These are phyloP conservation scores for Pachyrhizus erosus DNA, from an alignment of 306 rosid genomes.

Conservation along the genomic window DNA sequence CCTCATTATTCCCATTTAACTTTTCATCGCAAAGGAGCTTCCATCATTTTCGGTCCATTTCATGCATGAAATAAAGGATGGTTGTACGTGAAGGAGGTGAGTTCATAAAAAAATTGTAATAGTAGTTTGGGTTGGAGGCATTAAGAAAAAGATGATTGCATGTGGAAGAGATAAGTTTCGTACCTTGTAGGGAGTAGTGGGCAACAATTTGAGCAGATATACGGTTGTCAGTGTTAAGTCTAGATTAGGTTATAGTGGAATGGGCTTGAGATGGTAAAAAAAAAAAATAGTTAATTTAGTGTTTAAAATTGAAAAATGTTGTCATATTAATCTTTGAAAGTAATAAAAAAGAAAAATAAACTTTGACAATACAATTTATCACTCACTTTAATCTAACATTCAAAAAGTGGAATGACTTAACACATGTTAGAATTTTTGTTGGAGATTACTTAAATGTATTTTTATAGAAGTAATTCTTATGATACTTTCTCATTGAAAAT, in stretches of 20 bases:
- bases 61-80: conserved; percentile 2
- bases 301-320: no score
- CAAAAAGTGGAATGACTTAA: no score
- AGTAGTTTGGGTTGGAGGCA: background rate
- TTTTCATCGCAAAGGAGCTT: background rate
- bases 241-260: background rate
- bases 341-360: no score
- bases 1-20: background rate
- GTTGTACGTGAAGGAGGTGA: background rate
- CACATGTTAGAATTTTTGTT: no score
- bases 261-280: background rate
- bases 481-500: no score
- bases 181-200: background rate
- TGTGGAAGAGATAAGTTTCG: background rate
- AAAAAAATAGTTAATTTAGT: no score
- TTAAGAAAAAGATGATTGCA: background rate
- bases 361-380: no score
- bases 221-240: background rate
- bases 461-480: no score
- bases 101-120: background rate
- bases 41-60: background rate
- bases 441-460: no score
- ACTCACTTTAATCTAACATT: no score
- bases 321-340: no score
- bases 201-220: background rate